A percentile compares a stretch with the other conserved stretches of the same genome.
Evolutionary conservation across 805 yeast species (phyloP).

Genomic region (Wickerhamiella cacticola): DNA sequence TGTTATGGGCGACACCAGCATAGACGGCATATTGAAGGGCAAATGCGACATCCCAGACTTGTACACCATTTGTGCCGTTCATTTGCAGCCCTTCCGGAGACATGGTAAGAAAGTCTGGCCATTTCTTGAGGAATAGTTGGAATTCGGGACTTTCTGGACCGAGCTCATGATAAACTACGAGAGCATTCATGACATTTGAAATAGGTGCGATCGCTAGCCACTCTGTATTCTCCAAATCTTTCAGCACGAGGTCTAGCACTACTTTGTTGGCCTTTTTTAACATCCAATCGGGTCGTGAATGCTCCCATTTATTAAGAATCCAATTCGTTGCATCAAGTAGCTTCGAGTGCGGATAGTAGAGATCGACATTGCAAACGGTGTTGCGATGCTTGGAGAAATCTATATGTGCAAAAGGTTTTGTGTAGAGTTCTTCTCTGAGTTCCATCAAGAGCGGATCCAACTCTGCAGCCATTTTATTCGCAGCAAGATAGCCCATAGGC

Average conservation of each 20-base stretch:
- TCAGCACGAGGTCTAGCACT: slow-evolving; percentile 52
- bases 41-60: slow-evolving; percentile 94
- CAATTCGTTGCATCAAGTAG: slow-evolving; percentile 52
- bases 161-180: slow-evolving; percentile 57
- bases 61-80: slow-evolving; percentile 96
- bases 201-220: slow-evolving; percentile 88
- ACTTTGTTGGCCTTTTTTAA: slow-evolving; percentile 38
- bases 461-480: slow-evolving; percentile 43
- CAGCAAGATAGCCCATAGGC: slow-evolving; percentile 71
- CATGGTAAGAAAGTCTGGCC: slow-evolving; percentile 67
- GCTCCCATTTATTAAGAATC: slow-evolving; percentile 52
- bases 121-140: slow-evolving; percentile 41
- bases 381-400: slow-evolving; percentile 64
- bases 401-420: slow-evolving; percentile 48
- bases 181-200: slow-evolving; percentile 68
- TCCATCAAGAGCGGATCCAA: slow-evolving; percentile 51
- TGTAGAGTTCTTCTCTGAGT: slow-evolving; percentile 71
- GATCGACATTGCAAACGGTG: slow-evolving; percentile 79
- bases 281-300: slow-evolving; percentile 65
- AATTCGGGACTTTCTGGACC: slow-evolving; percentile 58
- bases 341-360: slow-evolving; percentile 83
- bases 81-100: slow-evolving; percentile 86
- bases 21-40: slow-evolving; percentile 69
- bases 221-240: slow-evolving; percentile 69
- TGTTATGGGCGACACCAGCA: slow-evolving; percentile 64